Evolutionary conservation across 2,329 filamentous ascomycete genomes (phyloP).

Genomic region (Trichoderma harzianum): DNA sequence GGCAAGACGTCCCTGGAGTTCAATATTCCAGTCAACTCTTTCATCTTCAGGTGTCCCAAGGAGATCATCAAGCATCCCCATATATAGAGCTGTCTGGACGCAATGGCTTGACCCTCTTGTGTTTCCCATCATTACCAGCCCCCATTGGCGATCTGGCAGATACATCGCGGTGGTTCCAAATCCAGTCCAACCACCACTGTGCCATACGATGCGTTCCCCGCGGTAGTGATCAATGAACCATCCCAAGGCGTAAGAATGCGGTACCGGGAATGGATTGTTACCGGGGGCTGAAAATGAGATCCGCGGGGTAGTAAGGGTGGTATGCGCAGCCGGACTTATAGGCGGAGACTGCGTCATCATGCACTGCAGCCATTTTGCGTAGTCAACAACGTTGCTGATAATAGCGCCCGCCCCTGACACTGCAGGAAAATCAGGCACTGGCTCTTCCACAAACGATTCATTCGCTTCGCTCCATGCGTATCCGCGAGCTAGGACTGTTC

Average conservation of each 20-base stretch:
- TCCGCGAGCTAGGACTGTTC: neutral
- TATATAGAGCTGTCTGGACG: neutral
- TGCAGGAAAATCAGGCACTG: neutral
- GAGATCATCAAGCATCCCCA: neutral
- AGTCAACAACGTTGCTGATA: neutral
- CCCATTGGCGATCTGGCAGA: neutral
- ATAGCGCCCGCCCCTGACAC: neutral
- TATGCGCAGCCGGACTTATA: neutral
- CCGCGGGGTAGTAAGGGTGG: neutral
- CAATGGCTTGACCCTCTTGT: neutral
- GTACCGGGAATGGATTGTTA: neutral
- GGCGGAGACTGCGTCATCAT: neutral
- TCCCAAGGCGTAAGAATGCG: neutral
- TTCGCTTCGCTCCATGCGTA: neutral
- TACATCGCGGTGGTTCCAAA: neutral
- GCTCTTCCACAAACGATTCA: neutral
- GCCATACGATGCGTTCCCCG: neutral
- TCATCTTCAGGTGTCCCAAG: neutral
- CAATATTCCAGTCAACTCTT: neutral
- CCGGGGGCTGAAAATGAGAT: neutral
- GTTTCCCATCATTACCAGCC: neutral
- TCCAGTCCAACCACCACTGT: neutral
- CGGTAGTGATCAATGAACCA: neutral
- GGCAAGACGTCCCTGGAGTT: neutral
- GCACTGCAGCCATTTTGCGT: neutral